Conservation (phyloP, 208 protist species). For the Acanthamoeba triangularis region DNA sequence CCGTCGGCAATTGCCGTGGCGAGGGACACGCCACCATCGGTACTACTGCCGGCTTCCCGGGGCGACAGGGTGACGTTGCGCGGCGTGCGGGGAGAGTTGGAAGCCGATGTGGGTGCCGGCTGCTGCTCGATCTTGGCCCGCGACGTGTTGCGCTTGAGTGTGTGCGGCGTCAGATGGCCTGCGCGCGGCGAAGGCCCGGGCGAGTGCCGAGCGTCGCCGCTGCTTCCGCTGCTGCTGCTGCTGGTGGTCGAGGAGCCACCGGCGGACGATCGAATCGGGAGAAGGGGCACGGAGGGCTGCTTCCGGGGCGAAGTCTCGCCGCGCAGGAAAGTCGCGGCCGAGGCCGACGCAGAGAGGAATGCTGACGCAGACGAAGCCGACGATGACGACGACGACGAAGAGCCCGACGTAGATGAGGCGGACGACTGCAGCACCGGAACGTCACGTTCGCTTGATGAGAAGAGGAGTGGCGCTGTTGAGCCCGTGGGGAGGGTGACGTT, state of each 20-base stretch:
- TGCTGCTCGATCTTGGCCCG: conserved; percentile 22
- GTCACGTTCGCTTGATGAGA: conserved; percentile 27
- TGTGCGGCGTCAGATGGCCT: conserved; percentile 22
- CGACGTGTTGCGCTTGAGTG: conserved; percentile 12
- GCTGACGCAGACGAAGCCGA: not conserved
- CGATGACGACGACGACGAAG: not conserved
- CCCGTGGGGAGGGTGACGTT: conserved; percentile 37
- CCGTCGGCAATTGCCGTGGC: not conserved
- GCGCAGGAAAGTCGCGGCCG: not conserved
- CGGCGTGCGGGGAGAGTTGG: conserved; percentile 14
- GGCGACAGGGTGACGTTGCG: not conserved
- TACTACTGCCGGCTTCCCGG: not conserved
- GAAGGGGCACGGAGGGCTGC: not conserved
- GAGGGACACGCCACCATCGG: not conserved
- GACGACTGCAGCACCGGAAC: not conserved
- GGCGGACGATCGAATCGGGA: not conserved
- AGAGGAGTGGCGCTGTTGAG: not conserved
- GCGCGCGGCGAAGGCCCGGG: conserved; percentile 17
- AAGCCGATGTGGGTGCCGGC: not conserved
- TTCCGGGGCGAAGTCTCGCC: not conserved
- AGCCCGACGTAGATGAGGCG: not conserved
- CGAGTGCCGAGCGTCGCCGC: not conserved
- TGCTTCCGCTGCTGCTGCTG: not conserved
- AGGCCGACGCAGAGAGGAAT: not conserved
- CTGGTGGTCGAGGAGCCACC: not conserved